phyloP scores from a whole-genome alignment of 495 filamentous ascomycete species.

The Neurospora terricola region DNA sequence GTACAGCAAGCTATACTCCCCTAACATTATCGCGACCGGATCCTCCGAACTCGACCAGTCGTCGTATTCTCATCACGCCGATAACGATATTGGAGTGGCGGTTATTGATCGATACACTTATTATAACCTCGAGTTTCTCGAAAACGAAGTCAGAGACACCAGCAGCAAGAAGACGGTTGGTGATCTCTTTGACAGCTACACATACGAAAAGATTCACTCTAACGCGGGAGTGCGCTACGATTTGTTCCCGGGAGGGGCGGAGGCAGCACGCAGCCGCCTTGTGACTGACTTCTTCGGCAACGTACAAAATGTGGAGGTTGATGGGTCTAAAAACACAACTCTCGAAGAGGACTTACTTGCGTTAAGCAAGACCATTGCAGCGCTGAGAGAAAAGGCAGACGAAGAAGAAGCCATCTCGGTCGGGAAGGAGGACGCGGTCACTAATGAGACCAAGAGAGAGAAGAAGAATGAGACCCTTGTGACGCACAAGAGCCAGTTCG shows the following conservation, averaged over 20 bases:
- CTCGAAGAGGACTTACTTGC: slow-evolving; percentile 66
- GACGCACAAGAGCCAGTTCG: slow-evolving; percentile 31
- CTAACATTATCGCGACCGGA: slow-evolving; percentile 93
- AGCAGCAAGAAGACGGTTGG: slow-evolving; percentile 79
- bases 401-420: slow-evolving; percentile 26
- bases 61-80: slow-evolving; percentile 92
- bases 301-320: slow-evolving; percentile 91
- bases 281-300: slow-evolving; percentile 98
- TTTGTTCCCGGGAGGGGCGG: slow-evolving; percentile 71
- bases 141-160: slow-evolving; percentile 75
- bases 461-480: slow-evolving; percentile 15
- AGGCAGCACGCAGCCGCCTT: slow-evolving; percentile 58
- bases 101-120: slow-evolving; percentile 99
- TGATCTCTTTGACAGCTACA: slow-evolving; percentile 91
- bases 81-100: slow-evolving; percentile 91
- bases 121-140: slow-evolving; percentile 95
- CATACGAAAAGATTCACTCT: slow-evolving; percentile 87
- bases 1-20: slow-evolving; percentile 95
- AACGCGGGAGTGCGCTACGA: slow-evolving; percentile 91
- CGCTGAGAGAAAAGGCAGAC: slow-evolving; percentile 43
- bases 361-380: slow-evolving; percentile 51
- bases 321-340: slow-evolving; percentile 43
- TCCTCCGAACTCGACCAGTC: slow-evolving; percentile 89
- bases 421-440: slow-evolving; percentile 14
- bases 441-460: slow-evolving; percentile 27